Base-by-base conservation (phyloP, 352 stramenopile species). In the Blastocystis hominis region DNA sequence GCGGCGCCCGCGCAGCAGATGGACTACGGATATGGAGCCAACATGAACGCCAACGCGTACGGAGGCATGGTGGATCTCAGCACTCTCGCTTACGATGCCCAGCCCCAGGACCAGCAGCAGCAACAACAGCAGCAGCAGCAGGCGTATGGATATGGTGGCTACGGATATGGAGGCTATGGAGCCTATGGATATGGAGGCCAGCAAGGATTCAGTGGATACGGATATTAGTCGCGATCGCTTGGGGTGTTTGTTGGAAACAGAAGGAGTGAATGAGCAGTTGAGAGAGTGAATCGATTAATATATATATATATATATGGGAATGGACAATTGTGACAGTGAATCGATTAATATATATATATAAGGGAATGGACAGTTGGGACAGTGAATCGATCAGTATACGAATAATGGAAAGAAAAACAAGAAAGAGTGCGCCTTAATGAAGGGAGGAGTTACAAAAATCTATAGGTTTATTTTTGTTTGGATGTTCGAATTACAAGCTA, bases 171-270 rank as follows among this genome's bases (percentile, higher is more conserved):
- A 13, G 63, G 9, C 38, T 34, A 13, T 34, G 56, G 6, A 20
- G 46, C 17, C 30, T 78, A 78, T 55, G 68, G 68, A 9, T 78
- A 78, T 34, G 68, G 68, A 55, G n/a, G n/a, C 36, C 68, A 78
- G 68, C 68, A 78, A 42, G 68, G 68, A 38, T 78, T 78, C 68
- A 62, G 68, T 24, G 68, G 68, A 80, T 80, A 80, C 44, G 70
- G 70, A 40, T 80, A 80, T 64, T 80, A 80, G 42, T 54, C 44
- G 66, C 36, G 44, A 55, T 77, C 55, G 66, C 50, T 30, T 30
- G 66, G 36, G 34, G 17, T 80, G 70, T 80, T 80, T 80, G 70
- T 80, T 77, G 13, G 2, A 13, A 59, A 59, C 24, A 30, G 24
- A 30, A 30, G 24, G 24, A 30, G 24, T 30, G 24, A 30, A 30